phyloP scores from a whole-genome alignment of 352 stramenopile species.

The Phytophthora brassicae region DNA sequence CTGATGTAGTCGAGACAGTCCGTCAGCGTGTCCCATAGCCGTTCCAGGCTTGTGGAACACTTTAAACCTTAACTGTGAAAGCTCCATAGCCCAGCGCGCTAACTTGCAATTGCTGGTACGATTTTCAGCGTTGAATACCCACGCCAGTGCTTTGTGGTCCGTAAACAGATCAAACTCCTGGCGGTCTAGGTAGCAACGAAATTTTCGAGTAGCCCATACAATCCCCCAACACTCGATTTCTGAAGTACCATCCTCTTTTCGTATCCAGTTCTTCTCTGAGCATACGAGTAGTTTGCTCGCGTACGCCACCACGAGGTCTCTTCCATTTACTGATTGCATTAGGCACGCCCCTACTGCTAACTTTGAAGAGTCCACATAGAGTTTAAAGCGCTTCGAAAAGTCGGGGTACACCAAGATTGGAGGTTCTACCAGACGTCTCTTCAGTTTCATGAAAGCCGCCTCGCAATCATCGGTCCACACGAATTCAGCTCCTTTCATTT shows the following conservation, averaged over 20 bases:
- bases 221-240: background rate
- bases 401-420: no score
- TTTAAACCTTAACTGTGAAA: background rate
- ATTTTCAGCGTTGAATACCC: background rate
- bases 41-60: background rate
- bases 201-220: no score
- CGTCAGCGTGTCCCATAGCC: background rate
- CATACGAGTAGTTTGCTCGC: background rate
- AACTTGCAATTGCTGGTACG: background rate
- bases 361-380: background rate
- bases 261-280: background rate
- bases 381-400: no score
- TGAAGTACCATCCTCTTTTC: background rate
- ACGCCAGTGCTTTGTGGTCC: no score
- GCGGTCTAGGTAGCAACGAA: no score
- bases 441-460: no score
- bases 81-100: background rate
- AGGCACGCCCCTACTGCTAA: background rate
- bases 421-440: no score
- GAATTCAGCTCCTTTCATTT: no score
- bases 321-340: background rate
- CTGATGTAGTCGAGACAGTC: background rate
- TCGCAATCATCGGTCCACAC: no score
- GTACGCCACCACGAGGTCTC: background rate
- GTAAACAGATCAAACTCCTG: no score